Conservation (phyloP, 1,139 yeast genomes). For the Kluyveromyces sp. region DNA sequence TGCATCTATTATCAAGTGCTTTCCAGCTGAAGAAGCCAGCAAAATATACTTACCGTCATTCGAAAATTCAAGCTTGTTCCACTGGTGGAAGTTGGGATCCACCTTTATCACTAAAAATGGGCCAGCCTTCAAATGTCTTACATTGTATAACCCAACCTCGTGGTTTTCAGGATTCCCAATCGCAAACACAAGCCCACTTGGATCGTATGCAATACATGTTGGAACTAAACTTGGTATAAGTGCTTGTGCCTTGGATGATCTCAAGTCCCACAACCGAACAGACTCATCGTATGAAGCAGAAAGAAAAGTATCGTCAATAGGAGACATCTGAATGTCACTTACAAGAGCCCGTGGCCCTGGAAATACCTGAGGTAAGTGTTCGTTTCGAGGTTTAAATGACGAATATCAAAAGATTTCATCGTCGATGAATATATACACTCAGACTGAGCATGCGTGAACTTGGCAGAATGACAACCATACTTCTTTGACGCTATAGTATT, state of each 20-base stretch:
- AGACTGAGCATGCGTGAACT: slow-evolving; percentile 69
- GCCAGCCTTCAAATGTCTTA: slow-evolving; percentile 47
- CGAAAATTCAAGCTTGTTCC: slow-evolving; percentile 74
- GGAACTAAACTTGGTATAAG: slow-evolving; percentile 52
- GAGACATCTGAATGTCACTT: slow-evolving; percentile 63
- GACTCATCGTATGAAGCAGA: slow-evolving; percentile 72
- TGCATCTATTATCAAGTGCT: slow-evolving; percentile 64
- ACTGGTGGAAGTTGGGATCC: slow-evolving; percentile 34
- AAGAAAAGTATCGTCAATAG: slow-evolving; percentile 58
- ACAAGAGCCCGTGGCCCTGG: slow-evolving; percentile 81
- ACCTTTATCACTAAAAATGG: slow-evolving; percentile 43
- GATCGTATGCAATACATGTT: slow-evolving; percentile 62
- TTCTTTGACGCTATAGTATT: slow-evolving; percentile 75
- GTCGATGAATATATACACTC: slow-evolving; percentile 83
- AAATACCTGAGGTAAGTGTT: slow-evolving; percentile 79
- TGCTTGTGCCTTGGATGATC: slow-evolving; percentile 57
- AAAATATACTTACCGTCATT: slow-evolving; percentile 72
- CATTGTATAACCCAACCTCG: slow-evolving; percentile 53
- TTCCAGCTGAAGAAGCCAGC: slow-evolving; percentile 45
- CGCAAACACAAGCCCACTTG: slow-evolving; percentile 76
- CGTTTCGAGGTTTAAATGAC: slow-evolving; percentile 71
- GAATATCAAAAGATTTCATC: slow-evolving; percentile 58
- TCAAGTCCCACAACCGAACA: slow-evolving; percentile 79
- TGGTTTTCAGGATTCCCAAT: slow-evolving; percentile 47
- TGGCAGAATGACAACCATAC: slow-evolving; percentile 84